Percentiles rank a stretch among this genome's conserved stretches.
phyloP scores from a whole-genome alignment of 2,329 filamentous ascomycete species.

The Fusarium pseudoanthophilum region DNA sequence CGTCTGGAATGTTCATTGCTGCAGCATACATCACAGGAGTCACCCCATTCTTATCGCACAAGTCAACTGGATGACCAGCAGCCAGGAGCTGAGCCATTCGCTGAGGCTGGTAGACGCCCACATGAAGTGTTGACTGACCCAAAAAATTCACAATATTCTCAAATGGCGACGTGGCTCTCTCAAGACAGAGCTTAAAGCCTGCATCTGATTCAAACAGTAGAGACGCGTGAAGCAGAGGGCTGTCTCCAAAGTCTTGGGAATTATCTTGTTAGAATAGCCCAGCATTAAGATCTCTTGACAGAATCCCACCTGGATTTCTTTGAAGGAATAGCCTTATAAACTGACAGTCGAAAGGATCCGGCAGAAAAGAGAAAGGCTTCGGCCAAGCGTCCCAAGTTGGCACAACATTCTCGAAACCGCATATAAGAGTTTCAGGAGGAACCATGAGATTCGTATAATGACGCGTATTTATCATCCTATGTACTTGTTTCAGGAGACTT shows the following conservation, averaged over 20 bases:
- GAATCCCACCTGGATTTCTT: not conserved
- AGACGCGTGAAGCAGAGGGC: not conserved
- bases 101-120: not conserved
- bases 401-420: not conserved
- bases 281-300: fast-evolving
- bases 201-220: not conserved
- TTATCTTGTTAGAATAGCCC: not conserved
- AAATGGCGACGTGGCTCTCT: fast-evolving
- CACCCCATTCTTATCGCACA: fast-evolving
- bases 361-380: fast-evolving
- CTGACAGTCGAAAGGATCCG: not conserved
- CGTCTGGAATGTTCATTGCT: not conserved
- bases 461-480: no score
- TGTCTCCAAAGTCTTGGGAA: not conserved
- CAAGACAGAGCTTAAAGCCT: not conserved
- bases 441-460: no score
- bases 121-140: conserved; percentile 5
- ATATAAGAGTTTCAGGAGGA: fast-evolving
- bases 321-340: fast-evolving
- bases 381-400: not conserved
- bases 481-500: not conserved
- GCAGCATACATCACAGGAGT: not conserved
- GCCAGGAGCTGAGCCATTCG: not conserved
- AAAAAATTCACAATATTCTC: not conserved
- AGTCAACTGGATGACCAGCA: not conserved